Conservation (phyloP, 306 rosid species). For the Dryas drummondii region DNA sequence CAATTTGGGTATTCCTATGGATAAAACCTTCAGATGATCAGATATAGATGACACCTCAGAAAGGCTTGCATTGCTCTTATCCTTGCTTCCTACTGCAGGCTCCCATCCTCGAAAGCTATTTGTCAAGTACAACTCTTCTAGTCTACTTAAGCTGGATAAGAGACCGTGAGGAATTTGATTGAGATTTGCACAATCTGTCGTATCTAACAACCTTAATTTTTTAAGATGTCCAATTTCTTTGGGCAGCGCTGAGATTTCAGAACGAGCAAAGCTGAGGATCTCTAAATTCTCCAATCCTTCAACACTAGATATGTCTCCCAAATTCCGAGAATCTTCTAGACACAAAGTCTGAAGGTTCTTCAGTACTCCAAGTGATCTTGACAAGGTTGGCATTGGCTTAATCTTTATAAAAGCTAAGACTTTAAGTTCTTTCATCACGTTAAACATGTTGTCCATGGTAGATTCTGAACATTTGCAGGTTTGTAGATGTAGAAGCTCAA, state of each 20-base stretch:
- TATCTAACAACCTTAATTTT: not conserved
- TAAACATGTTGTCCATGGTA: not conserved
- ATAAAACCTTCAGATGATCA: not conserved
- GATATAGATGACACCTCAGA: not conserved
- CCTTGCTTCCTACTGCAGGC: not conserved
- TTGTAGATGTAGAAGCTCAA: not conserved
- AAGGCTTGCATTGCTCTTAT: not conserved
- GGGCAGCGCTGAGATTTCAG: rapidly evolving
- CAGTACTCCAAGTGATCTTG: not conserved
- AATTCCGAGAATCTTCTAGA: not conserved
- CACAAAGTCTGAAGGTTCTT: conserved; percentile 3
- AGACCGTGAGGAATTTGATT: not conserved
- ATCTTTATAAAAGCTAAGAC: not conserved
- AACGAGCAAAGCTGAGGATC: not conserved
- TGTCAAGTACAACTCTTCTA: not conserved
- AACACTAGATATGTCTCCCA: not conserved
- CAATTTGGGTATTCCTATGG: rapidly evolving
- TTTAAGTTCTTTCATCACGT: not conserved
- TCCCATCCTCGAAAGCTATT: not conserved
- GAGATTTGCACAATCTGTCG: rapidly evolving
- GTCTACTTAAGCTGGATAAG: not conserved
- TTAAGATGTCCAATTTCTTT: not conserved
- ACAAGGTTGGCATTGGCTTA: rapidly evolving
- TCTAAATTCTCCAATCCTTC: not conserved
- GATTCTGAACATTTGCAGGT: rapidly evolving